Conservation (phyloP, 805 yeast genomes). For the Metschnikowia kunwiensis region DNA sequence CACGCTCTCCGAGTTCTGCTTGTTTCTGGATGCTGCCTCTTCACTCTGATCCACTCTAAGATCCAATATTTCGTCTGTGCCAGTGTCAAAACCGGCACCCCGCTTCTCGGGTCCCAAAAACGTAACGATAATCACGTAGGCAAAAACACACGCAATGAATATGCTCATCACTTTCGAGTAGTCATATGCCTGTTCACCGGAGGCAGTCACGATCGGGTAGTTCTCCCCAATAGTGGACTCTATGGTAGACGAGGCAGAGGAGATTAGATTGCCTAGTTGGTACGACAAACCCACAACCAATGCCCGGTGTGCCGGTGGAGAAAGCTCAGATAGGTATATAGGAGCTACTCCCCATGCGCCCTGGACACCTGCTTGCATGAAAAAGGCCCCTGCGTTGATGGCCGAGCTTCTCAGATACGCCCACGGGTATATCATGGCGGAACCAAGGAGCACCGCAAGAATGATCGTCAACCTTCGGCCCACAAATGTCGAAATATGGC, state of each 20-base stretch:
- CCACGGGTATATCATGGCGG: constrained; percentile 40
- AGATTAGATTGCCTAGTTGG: constrained; percentile 71
- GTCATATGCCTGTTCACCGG: constrained; percentile 37
- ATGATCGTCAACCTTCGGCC: constrained; percentile 38
- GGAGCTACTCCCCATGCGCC: constrained; percentile 78
- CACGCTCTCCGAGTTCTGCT: too few species aligned
- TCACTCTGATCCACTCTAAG: too few species aligned
- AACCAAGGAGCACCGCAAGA: constrained; percentile 32
- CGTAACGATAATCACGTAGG: constrained; percentile 44
- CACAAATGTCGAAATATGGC: constrained; percentile 34
- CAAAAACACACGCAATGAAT: constrained; percentile 64
- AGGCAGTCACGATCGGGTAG: constrained; percentile 45
- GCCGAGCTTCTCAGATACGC: constrained; percentile 26
- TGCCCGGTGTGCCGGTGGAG: constrained; percentile 26
- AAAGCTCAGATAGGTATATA: constrained; percentile 60
- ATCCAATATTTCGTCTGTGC: constrained; percentile 27
- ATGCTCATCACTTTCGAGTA: constrained; percentile 70
- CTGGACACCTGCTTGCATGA: constrained; percentile 62
- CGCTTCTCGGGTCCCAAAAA: constrained; percentile 56
- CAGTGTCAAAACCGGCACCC: constrained; percentile 16
- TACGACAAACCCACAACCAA: constrained; percentile 42
- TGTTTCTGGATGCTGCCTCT: too few species aligned
- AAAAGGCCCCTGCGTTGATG: constrained; percentile 59
- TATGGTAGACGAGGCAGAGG: constrained; percentile 69
- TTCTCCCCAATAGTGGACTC: constrained; percentile 59